Percentiles rank a stretch among this genome's conserved stretches.
Conservation (phyloP, 2,329 filamentous ascomycete species). For the Xylariaceae sp. region DNA sequence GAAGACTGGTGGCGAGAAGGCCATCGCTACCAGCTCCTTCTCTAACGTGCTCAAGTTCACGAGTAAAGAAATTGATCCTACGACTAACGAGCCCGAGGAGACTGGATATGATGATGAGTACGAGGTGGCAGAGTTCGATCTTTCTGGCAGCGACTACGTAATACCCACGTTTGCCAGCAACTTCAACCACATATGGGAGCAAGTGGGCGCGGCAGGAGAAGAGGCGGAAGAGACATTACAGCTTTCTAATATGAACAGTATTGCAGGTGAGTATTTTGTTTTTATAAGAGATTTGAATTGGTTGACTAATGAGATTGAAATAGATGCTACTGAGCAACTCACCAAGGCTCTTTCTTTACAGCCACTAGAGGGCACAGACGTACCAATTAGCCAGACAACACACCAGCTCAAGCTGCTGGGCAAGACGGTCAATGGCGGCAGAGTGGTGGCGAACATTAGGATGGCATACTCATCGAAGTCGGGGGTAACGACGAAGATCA, state of each 20-base stretch:
- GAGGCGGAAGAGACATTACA: slow-evolving; percentile 89
- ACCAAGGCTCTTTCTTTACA: slow-evolving; percentile 83
- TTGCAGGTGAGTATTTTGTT: slow-evolving; percentile 64
- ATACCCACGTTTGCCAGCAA: slow-evolving; percentile 89
- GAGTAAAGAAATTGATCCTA: slow-evolving; percentile 95
- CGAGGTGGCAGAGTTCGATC: slow-evolving; percentile 87
- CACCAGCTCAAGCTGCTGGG: slow-evolving; percentile 94
- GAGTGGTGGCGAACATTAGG: slow-evolving; percentile 78
- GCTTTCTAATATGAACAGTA: slow-evolving; percentile 81
- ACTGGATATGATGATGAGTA: slow-evolving; percentile 96
- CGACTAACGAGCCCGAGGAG: slow-evolving; percentile 87
- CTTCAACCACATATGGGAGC: slow-evolving; percentile 94
- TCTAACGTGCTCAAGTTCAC: slow-evolving; percentile 95
- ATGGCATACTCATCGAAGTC: slow-evolving; percentile 93
- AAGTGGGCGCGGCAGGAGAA: slow-evolving; percentile 81
- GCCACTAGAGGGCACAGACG: slow-evolving; percentile 88
- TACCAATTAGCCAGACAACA: slow-evolving; percentile 80
- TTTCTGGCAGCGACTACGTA: slow-evolving; percentile 88
- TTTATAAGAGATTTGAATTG: background rate
- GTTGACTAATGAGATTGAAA: slow-evolving; percentile 19
- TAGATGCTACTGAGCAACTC: slow-evolving; percentile 86
- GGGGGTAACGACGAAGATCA: slow-evolving; percentile 94
- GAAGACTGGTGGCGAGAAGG: slow-evolving; percentile 67
- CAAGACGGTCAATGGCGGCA: slow-evolving; percentile 87
- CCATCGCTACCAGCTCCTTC: slow-evolving; percentile 76